A percentile compares a stretch with the other conserved stretches of the same genome.
Evolutionary conservation across 106 monocot genomes (phyloP).

Genomic region (Dendrobium catenatum): DNA sequence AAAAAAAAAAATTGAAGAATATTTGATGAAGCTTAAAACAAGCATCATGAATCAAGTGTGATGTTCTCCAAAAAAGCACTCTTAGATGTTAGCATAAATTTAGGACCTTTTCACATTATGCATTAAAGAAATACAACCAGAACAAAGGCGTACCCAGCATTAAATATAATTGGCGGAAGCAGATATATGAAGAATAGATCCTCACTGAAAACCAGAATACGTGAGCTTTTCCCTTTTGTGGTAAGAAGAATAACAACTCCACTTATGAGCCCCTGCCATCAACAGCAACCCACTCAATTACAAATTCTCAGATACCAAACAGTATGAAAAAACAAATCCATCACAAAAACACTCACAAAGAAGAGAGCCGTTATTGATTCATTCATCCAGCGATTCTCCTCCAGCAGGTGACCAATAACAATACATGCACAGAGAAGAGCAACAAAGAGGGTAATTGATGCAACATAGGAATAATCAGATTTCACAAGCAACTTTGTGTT

Average conservation of each 20-base stretch:
- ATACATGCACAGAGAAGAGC: slow-evolving; percentile 32
- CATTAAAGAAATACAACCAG: background rate
- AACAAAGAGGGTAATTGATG: slow-evolving; percentile 31
- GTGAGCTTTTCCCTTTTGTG: slow-evolving; percentile 33
- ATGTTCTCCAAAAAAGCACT: no score
- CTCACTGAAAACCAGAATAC: slow-evolving; percentile 40
- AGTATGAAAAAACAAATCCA: background rate
- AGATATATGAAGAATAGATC: slow-evolving; percentile 48
- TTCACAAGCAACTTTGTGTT: background rate
- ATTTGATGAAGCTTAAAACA: no score
- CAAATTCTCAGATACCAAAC: slow-evolving; percentile 12
- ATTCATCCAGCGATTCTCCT: slow-evolving; percentile 43
- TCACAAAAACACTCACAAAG: slow-evolving; percentile 20
- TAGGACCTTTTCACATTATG: no score
- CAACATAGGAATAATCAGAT: slow-evolving; percentile 22
- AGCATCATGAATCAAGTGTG: no score
- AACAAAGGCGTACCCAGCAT: slow-evolving; percentile 10
- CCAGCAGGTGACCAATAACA: slow-evolving; percentile 37
- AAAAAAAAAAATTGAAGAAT: no score
- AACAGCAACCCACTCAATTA: background rate
- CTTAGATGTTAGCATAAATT: no score
- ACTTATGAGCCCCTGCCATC: slow-evolving; percentile 10
- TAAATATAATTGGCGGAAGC: slow-evolving; percentile 36
- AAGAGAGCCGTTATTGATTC: slow-evolving; percentile 34
- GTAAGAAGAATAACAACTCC: slow-evolving; percentile 25